These are phyloP conservation scores for Sporothrix curviconia DNA, from an alignment of 2,329 filamentous ascomycete genomes.

Conservation along the genomic window DNA sequence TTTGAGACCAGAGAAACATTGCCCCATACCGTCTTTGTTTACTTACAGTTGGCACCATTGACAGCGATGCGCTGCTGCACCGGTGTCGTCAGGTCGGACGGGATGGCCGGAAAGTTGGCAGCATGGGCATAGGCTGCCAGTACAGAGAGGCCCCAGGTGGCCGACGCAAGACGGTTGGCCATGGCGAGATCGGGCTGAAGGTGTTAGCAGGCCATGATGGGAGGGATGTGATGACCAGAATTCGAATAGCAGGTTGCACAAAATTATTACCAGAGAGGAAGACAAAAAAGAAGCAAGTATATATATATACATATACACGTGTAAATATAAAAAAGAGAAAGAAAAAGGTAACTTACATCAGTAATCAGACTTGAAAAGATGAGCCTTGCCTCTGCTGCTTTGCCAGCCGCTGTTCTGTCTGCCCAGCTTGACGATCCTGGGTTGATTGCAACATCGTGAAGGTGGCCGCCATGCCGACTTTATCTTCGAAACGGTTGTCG, in stretches of 20 bases:
- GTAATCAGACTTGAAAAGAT: neutral
- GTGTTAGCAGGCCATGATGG: neutral
- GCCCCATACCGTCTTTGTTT: neutral
- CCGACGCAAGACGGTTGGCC: conserved; percentile 2
- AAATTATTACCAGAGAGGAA: neutral
- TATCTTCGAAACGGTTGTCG: neutral
- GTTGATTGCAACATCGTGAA: neutral
- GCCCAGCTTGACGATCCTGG: neutral
- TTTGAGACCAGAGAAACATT: no score
- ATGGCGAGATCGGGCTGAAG: conserved; percentile 10
- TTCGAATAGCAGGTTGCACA: no score
- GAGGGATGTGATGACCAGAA: neutral
- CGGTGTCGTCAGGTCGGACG: conserved; percentile 45
- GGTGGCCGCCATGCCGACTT: conserved; percentile 1
- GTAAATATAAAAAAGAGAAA: neutral
- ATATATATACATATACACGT: neutral
- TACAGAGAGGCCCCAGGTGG: conserved; percentile 15
- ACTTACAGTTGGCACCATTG: conserved; percentile 40
- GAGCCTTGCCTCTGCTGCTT: neutral
- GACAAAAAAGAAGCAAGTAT: neutral
- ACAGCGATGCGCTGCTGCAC: conserved; percentile 48
- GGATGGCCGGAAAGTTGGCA: conserved; percentile 38
- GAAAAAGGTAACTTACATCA: neutral
- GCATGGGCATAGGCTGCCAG: conserved; percentile 12
- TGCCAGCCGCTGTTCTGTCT: no score